Base-by-base conservation (phyloP, 2,329 filamentous ascomycete genomes). In the Xylaria sp. region DNA sequence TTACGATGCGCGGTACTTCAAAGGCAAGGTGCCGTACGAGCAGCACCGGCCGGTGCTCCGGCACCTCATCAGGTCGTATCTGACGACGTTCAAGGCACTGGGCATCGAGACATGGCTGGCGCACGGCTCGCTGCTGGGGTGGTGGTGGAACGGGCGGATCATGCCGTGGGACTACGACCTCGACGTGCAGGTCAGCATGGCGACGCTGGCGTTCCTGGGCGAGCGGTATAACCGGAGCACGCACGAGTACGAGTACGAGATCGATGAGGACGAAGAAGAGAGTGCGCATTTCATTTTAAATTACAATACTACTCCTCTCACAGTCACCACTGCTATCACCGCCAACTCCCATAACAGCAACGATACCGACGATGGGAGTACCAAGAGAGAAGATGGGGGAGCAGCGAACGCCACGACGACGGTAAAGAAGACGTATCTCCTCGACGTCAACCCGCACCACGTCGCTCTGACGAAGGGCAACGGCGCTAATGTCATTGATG, bases 101-200 rank as follows among this genome's bases (percentile, higher is more conserved):
- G 87, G 88, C 6, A 81, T 93, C 70, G 92, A 95, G 80, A 95
- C 93, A 0, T 96, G 93, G 93, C 88, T 97, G 68, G 93, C 93
- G 47, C 93, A 97, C 79, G 93, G 93, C 58, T 94, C 93, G 4
- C 82, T 96, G 59, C 83, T 97, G 25, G 93, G 93, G 13, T 97
- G 93, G 93, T 96, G 92, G 92, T 97, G 93, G 93, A 95, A 93
- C 78, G 86, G 84, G 50, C 81, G 88, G 80, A 89, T 93, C 77
- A 88, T 94, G 82, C 92, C 92, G 0, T 94, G 92, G 92, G 93
- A 96, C 79, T 92, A 90, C 83, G 93, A 97, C 79, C 83, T 96
- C 54, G 93, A 97, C 79, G 92, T 92, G 0, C 93, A 96, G 80
- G 89, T 96, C 32, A 88, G 89, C 21, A 87, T 86, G 64, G 82